These are phyloP conservation scores for Trichosporon coremiiforme DNA, from an alignment of 1,284 basidiomycete genomes.

Conservation along the genomic window DNA sequence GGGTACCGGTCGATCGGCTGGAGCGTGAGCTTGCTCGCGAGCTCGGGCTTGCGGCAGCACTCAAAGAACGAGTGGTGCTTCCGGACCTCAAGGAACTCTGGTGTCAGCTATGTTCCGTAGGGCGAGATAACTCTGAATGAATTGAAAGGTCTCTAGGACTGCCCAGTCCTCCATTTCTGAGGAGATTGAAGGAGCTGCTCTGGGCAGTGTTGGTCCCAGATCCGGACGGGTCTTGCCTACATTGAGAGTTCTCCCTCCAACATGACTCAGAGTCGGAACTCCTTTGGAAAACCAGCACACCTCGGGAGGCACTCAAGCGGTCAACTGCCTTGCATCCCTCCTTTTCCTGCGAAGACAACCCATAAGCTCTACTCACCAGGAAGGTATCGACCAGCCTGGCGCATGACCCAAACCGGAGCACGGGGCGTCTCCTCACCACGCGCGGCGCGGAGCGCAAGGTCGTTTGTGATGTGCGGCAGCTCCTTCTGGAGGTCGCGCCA, in stretches of 20 bases:
- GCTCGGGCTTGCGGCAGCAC: constrained; percentile 80
- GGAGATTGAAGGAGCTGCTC: too few species aligned
- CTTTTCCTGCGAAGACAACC: neutral
- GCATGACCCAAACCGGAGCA: constrained; percentile 98
- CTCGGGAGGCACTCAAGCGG: too few species aligned
- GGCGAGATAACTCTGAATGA: too few species aligned
- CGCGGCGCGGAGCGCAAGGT: constrained; percentile 85
- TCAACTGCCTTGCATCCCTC: too few species aligned
- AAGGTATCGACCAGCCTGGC: constrained; percentile 93
- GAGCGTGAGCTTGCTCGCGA: constrained; percentile 83
- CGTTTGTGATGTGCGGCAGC: constrained; percentile 77
- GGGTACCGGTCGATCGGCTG: constrained; percentile 87
- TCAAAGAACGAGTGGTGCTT: constrained; percentile 88
- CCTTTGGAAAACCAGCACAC: too few species aligned
- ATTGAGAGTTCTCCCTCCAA: too few species aligned
- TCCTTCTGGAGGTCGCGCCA: constrained; percentile 42
- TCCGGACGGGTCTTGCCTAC: too few species aligned
- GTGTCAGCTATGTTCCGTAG: constrained; percentile 16
- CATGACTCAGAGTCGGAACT: too few species aligned
- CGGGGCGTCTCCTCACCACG: constrained; percentile 82
- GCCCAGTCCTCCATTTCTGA: too few species aligned
- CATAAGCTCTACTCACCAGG: constrained; percentile 69
- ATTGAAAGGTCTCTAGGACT: too few species aligned
- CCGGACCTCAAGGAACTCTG: constrained; percentile 84
- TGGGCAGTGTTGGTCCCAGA: too few species aligned